Conservation (phyloP, 345 rosid genomes). For the Euclidium syriacum region DNA sequence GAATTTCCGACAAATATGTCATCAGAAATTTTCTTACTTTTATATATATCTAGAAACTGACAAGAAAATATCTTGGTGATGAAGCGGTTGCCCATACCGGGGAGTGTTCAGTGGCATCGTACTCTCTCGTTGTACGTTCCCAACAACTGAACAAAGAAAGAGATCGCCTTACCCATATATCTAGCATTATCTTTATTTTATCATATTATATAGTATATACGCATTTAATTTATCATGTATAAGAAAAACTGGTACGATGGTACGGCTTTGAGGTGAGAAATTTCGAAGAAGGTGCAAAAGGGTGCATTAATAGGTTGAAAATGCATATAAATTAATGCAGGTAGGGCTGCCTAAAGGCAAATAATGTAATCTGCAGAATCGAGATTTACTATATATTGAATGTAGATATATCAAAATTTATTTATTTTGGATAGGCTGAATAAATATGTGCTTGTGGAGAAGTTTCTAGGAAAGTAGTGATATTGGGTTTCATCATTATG, state of each 20-base stretch:
- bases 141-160: too few species aligned
- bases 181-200: too few species aligned
- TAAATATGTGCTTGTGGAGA: background rate
- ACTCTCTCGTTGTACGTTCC: too few species aligned
- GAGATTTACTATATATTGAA: background rate
- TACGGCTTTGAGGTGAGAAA: slow-evolving; percentile 25
- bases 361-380: background rate
- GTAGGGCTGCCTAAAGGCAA: background rate
- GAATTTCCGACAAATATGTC: too few species aligned
- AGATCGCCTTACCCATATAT: too few species aligned
- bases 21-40: too few species aligned
- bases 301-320: background rate
- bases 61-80: too few species aligned
- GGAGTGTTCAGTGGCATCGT: too few species aligned
- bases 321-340: background rate
- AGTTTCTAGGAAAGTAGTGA: slow-evolving; percentile 16
- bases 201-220: background rate
- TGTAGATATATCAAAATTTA: too few species aligned
- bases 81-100: too few species aligned
- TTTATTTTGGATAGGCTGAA: background rate
- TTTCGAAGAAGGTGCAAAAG: slow-evolving; percentile 25
- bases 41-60: too few species aligned
- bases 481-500: background rate
- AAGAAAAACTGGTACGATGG: slow-evolving; percentile 12
- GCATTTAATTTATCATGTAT: background rate